Base-by-base conservation (phyloP, 768 basidiomycete species). In the Pleurotus eryngii region DNA sequence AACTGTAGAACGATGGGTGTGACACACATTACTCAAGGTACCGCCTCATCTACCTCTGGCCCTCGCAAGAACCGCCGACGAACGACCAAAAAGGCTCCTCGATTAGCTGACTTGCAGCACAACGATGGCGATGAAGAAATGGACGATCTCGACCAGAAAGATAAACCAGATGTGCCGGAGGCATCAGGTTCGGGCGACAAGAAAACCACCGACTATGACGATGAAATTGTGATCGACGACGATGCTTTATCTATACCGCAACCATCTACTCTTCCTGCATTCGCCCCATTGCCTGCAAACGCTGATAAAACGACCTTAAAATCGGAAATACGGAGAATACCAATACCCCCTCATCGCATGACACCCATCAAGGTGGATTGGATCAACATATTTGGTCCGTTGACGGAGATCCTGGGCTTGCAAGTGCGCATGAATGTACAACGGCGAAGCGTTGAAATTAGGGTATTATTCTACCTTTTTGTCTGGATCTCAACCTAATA, bases 341-440 rank as follows among this genome's bases (percentile, higher is more conserved):
- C 92, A 9, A 90, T 99, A 70, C 97, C 97, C 11, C 94, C 94
- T 7, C 97, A 99, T 70, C 85, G 97, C 51, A 95, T 98, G 92
- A 94, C 95, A 8, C 97, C 97, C 2, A 72, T 98, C 55, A 96
- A 97, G 74, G 92, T 90, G 67, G 95, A 97, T 62, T 98, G 95
- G 95, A 79, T 96, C 49, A 91, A 90, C 68, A 86, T 98, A 57
- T 98, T 98, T 68, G 90, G 93, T 0, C 97, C 97, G 0, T 76
- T 99, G 65, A 95, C 96, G 3, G 96, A 99, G 76, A 89, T 97
- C 62, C 76, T 96, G 66, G 93, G 90, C 0, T 74, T 99, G 59
- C 96, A 98, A 78, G 94, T 99, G 27, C 82, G 97, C 66, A 98
- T 99, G 96, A 99, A 99, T 68, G 85, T 92, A 8, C 87, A 86